These are phyloP conservation scores for Cucumis sativus DNA, from an alignment of 306 rosid genomes.

Conservation along the genomic window DNA sequence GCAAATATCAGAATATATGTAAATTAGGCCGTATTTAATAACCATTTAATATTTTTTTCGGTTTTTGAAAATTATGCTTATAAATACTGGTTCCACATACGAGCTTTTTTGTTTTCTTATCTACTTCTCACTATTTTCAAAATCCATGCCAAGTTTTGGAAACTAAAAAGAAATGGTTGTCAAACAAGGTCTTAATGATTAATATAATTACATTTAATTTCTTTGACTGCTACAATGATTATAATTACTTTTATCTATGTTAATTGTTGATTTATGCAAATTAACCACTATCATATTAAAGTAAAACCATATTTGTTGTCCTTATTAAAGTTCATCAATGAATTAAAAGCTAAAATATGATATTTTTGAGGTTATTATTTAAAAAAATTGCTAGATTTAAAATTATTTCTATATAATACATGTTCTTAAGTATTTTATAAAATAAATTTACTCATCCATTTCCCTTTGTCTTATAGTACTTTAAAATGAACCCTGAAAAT, in stretches of 20 bases:
- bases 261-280: not conserved
- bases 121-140: too few relatives aligned
- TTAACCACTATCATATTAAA: not conserved
- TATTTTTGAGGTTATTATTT: not conserved
- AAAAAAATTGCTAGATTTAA: not conserved
- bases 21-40: too few relatives aligned
- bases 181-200: not conserved
- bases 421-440: not conserved
- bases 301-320: not conserved
- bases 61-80: too few relatives aligned
- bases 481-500: slow-evolving; percentile 85
- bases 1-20: not conserved
- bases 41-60: too few relatives aligned
- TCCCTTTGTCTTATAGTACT: slow-evolving; percentile 38
- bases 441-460: not conserved
- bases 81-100: too few relatives aligned
- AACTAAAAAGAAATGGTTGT: too few relatives aligned
- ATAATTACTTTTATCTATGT: not conserved
- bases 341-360: not conserved
- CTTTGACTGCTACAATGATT: not conserved
- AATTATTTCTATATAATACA: not conserved
- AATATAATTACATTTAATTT: not conserved
- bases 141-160: too few relatives aligned
- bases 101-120: too few relatives aligned
- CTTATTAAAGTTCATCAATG: not conserved